Base-by-base conservation (phyloP, 192 early-diverging fungal species). In the Podila clonocystis region DNA sequence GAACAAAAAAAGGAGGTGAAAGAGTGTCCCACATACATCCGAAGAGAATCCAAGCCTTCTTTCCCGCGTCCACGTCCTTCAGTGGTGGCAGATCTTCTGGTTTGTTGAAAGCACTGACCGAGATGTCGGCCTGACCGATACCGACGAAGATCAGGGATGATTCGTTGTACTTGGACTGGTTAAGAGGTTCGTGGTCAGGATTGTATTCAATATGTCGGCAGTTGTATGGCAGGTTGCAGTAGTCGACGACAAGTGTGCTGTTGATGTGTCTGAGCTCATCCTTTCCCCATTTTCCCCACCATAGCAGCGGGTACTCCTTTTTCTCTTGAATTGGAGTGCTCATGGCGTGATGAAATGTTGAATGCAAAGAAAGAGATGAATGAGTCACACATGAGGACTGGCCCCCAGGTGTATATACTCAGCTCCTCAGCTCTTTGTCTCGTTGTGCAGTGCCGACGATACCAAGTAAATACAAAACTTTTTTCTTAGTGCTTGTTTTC, bases 211-310 rank as follows among this genome's bases (percentile, higher is more conserved):
- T 64, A n/a, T 64, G 61, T 2, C 58, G 68, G 34, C 74, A 76
- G 17, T 4, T 70, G 67, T 70, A 76, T 5, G 67, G 61, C 5
- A 76, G 67, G 6, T 62, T 52, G 60, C 74, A 70, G 36, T 69
- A 5, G 59, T 70, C 67, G 29, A 63, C 45, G 5, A 29, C n/a
- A 36, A 2, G 8, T 4, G 8, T 31, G 22, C 30, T 12, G n/a
- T 70, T 49, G 28, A 63, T 65, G 19, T 24, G 15, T 28, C 50
- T 38, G 36, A 11, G 41, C 4, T 64, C 33, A 1, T 28, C 17
- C 24, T 58, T 17, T 24, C 60, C 50, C 70, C 63, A 72, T 55
- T 64, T 33, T 22, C 60, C 50, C 70, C 62, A 72, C 63, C 70
- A 72, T 0, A 72, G 26, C 29, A 72, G 7, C 26, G 55, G 34